These are phyloP conservation scores for Chlamydomonas reinhardtii DNA, from an alignment of 163 green algal species.

Conservation along the genomic window DNA sequence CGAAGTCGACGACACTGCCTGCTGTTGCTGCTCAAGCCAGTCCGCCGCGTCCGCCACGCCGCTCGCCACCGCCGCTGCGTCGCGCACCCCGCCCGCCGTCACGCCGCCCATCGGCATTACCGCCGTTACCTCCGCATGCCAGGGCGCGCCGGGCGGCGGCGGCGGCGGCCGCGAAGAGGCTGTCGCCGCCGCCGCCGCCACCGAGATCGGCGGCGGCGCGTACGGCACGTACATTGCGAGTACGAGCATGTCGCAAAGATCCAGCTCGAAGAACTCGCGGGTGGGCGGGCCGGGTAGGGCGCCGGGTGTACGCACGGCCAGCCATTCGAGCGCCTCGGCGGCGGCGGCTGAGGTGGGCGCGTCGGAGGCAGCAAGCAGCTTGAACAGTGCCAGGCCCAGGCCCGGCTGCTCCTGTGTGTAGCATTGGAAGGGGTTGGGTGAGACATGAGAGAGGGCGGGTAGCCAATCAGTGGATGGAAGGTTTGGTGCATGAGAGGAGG, in stretches of 20 bases:
- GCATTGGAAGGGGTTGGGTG: neutral
- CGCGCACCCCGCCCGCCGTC: slow-evolving; percentile 32
- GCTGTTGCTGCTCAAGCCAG: neutral
- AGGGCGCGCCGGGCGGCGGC: neutral
- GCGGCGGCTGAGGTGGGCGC: neutral
- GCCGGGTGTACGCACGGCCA: slow-evolving; percentile 50
- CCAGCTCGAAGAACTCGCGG: slow-evolving; percentile 51
- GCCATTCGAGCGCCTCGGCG: slow-evolving; percentile 47
- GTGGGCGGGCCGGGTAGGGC: slow-evolving; percentile 25
- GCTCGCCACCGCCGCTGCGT: slow-evolving; percentile 46
- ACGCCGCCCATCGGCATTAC: slow-evolving; percentile 19
- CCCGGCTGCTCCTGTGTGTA: slow-evolving; percentile 29
- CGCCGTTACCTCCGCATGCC: neutral
- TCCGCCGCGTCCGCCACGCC: slow-evolving; percentile 51
- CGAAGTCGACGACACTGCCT: neutral
- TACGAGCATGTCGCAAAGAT: slow-evolving; percentile 55
- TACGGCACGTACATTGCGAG: slow-evolving; percentile 49
- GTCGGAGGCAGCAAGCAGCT: slow-evolving; percentile 49
- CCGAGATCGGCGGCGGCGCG: neutral
- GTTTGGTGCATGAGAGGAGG: too few species aligned
- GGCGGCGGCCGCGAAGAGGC: neutral
- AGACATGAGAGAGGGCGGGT: neutral
- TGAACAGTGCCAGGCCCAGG: slow-evolving; percentile 60
- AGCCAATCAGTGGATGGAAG: too few species aligned
- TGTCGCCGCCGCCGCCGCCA: neutral